Conservation (phyloP, 1,139 yeast species). For the Pichia sp. region DNA sequence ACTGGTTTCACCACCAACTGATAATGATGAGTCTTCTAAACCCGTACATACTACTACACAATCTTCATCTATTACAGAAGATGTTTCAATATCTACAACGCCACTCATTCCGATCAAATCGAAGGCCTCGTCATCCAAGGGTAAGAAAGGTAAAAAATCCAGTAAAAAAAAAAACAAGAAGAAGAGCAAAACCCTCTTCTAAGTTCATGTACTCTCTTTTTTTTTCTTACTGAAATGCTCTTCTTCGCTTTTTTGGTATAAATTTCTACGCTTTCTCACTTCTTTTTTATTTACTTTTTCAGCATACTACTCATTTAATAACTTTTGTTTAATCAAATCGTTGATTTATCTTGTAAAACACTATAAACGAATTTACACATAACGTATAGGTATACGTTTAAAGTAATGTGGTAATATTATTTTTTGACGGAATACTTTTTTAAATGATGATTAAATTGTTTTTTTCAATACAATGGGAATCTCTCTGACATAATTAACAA, state of each 20-base stretch:
- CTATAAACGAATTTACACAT: neutral
- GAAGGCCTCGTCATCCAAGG: neutral
- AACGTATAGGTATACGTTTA: neutral
- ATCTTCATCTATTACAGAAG: neutral
- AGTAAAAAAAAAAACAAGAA: conserved; percentile 1
- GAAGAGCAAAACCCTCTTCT: conserved; percentile 9
- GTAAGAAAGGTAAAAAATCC: neutral
- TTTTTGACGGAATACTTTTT: no score
- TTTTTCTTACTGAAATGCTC: no score
- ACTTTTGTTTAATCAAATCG: no score
- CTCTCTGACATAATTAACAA: conserved; percentile 13
- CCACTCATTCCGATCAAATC: neutral
- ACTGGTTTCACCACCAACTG: neutral
- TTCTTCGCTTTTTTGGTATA: neutral
- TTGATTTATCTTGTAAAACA: no score
- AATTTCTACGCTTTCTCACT: neutral
- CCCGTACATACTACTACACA: neutral
- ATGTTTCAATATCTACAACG: neutral
- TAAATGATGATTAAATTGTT: conserved; percentile 8
- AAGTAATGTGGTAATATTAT: no score
- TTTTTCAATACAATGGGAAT: conserved; percentile 15
- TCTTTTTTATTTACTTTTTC: neutral
- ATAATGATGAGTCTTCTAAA: neutral
- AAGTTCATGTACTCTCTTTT: neutral
- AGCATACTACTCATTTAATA: no score